phyloP scores from a whole-genome alignment of 768 basidiomycete genomes.

The Lactarius hengduanensis region DNA sequence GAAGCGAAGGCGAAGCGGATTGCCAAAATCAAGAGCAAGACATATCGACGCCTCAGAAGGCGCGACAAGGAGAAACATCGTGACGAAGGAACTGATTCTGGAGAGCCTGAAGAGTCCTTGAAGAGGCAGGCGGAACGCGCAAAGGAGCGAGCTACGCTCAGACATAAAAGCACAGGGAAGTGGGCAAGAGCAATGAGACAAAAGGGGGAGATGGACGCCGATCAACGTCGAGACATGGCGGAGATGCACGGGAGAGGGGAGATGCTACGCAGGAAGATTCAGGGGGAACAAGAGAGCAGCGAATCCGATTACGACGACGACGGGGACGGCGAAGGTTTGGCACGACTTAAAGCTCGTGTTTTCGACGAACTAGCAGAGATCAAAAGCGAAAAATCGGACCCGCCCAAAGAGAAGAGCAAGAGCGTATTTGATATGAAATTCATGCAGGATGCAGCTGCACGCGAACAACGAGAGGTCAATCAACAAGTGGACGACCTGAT shows the following conservation, averaged over 20 bases:
- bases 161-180: constrained; percentile 85
- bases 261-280: constrained; percentile 71
- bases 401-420: constrained; percentile 44
- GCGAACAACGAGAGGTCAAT: constrained; percentile 56
- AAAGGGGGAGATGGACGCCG: constrained; percentile 63
- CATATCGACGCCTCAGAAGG: constrained; percentile 81
- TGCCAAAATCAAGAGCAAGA: constrained; percentile 94
- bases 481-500: constrained; percentile 71
- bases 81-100: constrained; percentile 52
- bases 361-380: constrained; percentile 30
- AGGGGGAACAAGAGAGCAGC: constrained; percentile 53
- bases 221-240: constrained; percentile 65
- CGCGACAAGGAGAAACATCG: constrained; percentile 68
- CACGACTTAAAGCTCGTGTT: constrained; percentile 34
- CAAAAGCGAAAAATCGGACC: constrained; percentile 15
- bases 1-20: constrained; percentile 88
- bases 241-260: constrained; percentile 88
- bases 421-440: constrained; percentile 96
- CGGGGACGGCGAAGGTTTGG: constrained; percentile 58
- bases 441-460: constrained; percentile 88
- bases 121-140: constrained; percentile 80
- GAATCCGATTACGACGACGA: constrained; percentile 42
- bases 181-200: constrained; percentile 79
- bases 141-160: constrained; percentile 82
- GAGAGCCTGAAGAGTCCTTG: constrained; percentile 51